Percentiles rank a stretch among this genome's conserved stretches.
phyloP scores from a whole-genome alignment of 371 early-diverging fungal genomes.

The Mortierella sp. region DNA sequence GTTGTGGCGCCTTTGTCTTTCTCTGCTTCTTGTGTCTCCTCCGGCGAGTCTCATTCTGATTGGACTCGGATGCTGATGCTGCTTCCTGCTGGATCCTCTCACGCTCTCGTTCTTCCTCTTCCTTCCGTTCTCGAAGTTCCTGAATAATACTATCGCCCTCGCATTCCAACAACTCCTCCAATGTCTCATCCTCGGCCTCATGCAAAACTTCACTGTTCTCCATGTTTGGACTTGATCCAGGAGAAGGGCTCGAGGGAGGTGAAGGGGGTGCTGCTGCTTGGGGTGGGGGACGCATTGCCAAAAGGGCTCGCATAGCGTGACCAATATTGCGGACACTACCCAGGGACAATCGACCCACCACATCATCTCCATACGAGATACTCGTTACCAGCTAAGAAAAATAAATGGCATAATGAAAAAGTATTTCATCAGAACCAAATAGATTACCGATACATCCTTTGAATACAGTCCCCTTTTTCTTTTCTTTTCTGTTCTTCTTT shows the following conservation, averaged over 20 bases:
- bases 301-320: slow-evolving; percentile 43
- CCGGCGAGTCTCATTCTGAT: background rate
- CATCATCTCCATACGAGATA: slow-evolving; percentile 51
- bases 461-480: background rate
- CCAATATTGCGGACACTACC: slow-evolving; percentile 50
- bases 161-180: slow-evolving; percentile 30
- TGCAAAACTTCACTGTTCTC: slow-evolving; percentile 18
- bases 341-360: slow-evolving; percentile 37
- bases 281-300: slow-evolving; percentile 34
- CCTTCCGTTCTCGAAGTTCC: background rate
- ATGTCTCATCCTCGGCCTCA: slow-evolving; percentile 20
- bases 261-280: slow-evolving; percentile 6
- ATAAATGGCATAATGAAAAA: background rate
- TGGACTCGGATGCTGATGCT: background rate
- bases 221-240: slow-evolving; percentile 8
- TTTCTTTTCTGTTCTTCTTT: background rate
- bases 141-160: slow-evolving; percentile 26
- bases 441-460: background rate
- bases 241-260: slow-evolving; percentile 21
- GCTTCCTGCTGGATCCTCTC: background rate
- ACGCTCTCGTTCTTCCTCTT: background rate
- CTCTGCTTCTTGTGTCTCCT: background rate
- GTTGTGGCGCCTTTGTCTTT: slow-evolving; percentile 6
- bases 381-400: slow-evolving; percentile 39
- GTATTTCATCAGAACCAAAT: background rate